Conservation (phyloP, 2,329 filamentous ascomycete species). For the Fusarium brevicatenulatum region DNA sequence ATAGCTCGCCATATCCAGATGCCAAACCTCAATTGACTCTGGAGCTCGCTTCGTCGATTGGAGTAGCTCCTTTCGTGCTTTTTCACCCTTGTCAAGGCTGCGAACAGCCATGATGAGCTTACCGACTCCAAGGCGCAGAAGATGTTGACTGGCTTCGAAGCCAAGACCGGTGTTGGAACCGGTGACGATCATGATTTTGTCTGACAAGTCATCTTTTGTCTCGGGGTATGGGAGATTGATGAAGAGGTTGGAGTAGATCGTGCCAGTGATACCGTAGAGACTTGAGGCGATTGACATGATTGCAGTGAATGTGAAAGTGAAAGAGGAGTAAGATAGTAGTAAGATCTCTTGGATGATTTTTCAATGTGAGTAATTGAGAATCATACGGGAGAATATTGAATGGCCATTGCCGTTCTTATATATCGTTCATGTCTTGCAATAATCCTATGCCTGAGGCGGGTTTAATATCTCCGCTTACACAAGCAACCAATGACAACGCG, state of each 20-base stretch:
- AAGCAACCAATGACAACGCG: background rate
- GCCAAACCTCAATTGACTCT: conserved; percentile 56
- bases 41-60: background rate
- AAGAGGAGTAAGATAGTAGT: rapidly evolving
- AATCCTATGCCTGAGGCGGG: background rate
- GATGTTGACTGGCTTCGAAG: conserved; percentile 50
- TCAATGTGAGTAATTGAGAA: background rate
- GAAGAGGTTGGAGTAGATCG: conserved; percentile 33
- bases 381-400: rapidly evolving
- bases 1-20: conserved; percentile 59
- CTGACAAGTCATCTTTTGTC: conserved; percentile 30
- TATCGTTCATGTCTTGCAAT: background rate
- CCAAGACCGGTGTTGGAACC: conserved; percentile 56
- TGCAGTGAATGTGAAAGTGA: too few relatives aligned
- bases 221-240: conserved; percentile 38
- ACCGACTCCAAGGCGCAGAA: conserved; percentile 45
- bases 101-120: conserved; percentile 53
- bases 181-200: conserved; percentile 51
- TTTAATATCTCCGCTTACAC: conserved; percentile 30
- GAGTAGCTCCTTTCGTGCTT: conserved; percentile 50
- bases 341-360: rapidly evolving
- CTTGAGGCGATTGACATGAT: conserved; percentile 25
- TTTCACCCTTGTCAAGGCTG: conserved; percentile 52
- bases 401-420: background rate
- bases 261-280: conserved; percentile 19